These are phyloP conservation scores for Pseudogymnoascus sp. DNA, from an alignment of 2,329 filamentous ascomycete species.

Conservation along the genomic window DNA sequence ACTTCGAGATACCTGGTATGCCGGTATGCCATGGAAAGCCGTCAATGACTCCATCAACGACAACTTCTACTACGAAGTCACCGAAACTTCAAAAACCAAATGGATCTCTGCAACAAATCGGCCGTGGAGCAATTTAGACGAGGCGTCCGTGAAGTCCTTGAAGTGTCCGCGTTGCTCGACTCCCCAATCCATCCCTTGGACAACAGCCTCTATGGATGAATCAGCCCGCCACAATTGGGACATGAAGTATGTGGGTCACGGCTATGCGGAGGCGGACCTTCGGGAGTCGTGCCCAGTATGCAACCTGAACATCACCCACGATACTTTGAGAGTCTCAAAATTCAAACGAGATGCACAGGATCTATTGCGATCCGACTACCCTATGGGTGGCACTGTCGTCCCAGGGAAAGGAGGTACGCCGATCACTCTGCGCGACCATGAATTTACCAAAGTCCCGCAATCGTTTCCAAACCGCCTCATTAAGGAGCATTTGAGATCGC, in stretches of 20 bases:
- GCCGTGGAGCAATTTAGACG: constrained; percentile 52
- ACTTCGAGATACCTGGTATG: constrained; percentile 46
- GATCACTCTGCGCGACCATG: constrained; percentile 23
- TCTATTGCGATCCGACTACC: constrained; percentile 38
- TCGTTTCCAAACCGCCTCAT: constrained; percentile 53
- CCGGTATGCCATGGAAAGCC: constrained; percentile 57
- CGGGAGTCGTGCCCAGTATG: constrained; percentile 43
- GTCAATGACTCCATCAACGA: constrained; percentile 50
- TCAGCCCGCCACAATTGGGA: constrained; percentile 25
- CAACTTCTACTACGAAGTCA: constrained; percentile 47
- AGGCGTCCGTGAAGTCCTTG: constrained; percentile 39
- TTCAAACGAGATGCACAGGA: constrained; percentile 48
- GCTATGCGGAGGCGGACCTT: constrained; percentile 54
- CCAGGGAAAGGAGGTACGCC: constrained; percentile 44
- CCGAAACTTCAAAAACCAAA: constrained; percentile 32
- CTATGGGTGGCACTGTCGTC: constrained; percentile 63
- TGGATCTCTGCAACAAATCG: constrained; percentile 43
- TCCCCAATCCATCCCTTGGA: constrained; percentile 47
- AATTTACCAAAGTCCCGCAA: constrained; percentile 21
- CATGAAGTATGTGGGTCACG: constrained; percentile 36
- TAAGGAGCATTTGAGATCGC: constrained; percentile 34
- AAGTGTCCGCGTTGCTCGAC: constrained; percentile 47
- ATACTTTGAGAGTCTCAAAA: constrained; percentile 51
- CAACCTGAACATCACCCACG: constrained; percentile 40
- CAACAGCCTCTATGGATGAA: constrained; percentile 37